phyloP scores from a whole-genome alignment of 257 asterid species.

The Salvia miltiorrhiza region DNA sequence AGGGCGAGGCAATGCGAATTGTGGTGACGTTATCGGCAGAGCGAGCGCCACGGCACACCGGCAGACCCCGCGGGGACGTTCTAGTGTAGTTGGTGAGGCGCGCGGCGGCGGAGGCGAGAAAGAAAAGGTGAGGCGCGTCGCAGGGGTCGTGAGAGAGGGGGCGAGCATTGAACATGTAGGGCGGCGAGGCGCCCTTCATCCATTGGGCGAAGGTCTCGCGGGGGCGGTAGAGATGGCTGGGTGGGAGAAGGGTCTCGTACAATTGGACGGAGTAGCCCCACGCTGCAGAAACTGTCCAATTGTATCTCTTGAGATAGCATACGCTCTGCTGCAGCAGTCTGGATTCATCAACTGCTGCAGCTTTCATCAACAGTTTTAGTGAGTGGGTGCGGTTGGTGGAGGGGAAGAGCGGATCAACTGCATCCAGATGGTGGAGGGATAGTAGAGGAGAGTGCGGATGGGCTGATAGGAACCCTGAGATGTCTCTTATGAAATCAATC shows the following conservation, averaged over 20 bases:
- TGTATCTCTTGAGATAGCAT: slow-evolving; percentile 37
- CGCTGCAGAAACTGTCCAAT: slow-evolving; percentile 44
- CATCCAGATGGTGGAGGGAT: too few species aligned
- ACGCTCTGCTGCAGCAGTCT: slow-evolving; percentile 42
- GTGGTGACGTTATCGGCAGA: slow-evolving; percentile 19
- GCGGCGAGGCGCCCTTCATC: slow-evolving; percentile 32
- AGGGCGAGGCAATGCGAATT: slow-evolving; percentile 28
- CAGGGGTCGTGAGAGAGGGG: slow-evolving; percentile 16
- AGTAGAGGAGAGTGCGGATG: too few species aligned
- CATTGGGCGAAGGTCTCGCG: slow-evolving; percentile 32
- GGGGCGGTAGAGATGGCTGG: slow-evolving; percentile 36
- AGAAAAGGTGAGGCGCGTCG: slow-evolving; percentile 26
- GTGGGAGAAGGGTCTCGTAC: slow-evolving; percentile 33
- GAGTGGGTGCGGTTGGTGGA: slow-evolving; percentile 38
- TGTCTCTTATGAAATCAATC: too few species aligned
- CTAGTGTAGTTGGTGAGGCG: slow-evolving; percentile 20
- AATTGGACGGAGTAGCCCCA: slow-evolving; percentile 56
- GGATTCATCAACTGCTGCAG: slow-evolving; percentile 36
- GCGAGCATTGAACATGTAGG: slow-evolving; percentile 31
- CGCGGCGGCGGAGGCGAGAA: slow-evolving; percentile 22
- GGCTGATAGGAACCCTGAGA: too few species aligned
- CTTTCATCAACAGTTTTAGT: slow-evolving; percentile 35
- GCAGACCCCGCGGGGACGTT: not conserved
- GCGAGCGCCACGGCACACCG: slow-evolving; percentile 10
- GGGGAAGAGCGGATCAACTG: too few species aligned